A percentile compares a stretch with the other conserved stretches of the same genome.
phyloP scores from a whole-genome alignment of 176 grass and related monocot species.

The Rhynchospora pubera region DNA sequence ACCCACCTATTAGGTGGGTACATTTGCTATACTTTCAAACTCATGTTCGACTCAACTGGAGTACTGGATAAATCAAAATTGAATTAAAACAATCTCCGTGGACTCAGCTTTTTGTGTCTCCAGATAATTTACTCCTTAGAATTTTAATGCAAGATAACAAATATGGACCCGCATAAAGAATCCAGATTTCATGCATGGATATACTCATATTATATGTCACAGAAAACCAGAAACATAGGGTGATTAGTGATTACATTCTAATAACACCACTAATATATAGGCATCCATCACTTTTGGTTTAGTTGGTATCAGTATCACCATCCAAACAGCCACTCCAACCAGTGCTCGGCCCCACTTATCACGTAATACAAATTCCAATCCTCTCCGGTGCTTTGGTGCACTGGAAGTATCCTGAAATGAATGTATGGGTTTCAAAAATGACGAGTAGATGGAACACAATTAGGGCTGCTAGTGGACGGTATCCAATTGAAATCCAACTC shows the following conservation, averaged over 20 bases:
- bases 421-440: neutral
- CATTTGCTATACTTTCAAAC: no score
- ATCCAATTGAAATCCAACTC: no score
- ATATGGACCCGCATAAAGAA: neutral
- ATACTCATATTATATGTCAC: neutral
- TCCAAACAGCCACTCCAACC: constrained; percentile 18
- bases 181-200: neutral
- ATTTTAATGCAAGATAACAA: neutral
- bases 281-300: constrained; percentile 9
- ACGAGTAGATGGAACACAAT: neutral
- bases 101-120: neutral
- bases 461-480: no score
- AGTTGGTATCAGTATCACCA: constrained; percentile 23
- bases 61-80: neutral
- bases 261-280: neutral
- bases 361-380: constrained; percentile 8
- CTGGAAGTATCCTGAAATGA: neutral
- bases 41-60: neutral
- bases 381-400: neutral
- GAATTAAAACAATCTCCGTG: neutral
- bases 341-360: constrained; percentile 11
- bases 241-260: constrained; percentile 7
- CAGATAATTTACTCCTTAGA: neutral
- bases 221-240: neutral
- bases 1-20: no score